Evolutionary conservation across 306 rosid species (phyloP).

Genomic region (Amphicarpaea edgeworthii): DNA sequence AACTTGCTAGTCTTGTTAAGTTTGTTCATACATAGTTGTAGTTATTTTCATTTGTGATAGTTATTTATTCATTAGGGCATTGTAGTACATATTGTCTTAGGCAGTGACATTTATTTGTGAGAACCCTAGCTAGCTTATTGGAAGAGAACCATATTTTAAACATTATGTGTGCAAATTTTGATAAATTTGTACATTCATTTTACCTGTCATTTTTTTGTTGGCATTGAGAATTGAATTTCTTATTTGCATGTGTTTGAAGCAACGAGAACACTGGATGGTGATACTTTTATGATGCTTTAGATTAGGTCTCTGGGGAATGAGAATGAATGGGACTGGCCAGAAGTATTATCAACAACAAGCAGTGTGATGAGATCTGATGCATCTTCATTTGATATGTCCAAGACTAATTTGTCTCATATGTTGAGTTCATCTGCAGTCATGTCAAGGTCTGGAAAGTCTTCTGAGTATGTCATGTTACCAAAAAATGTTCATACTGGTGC

Average conservation of each 20-base stretch:
- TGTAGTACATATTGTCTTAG: constrained; percentile 6
- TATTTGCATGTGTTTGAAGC: constrained; percentile 76
- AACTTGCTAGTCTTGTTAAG: not conserved
- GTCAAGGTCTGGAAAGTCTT: constrained; percentile 56
- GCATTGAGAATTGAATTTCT: constrained; percentile 66
- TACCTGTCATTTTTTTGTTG: constrained; percentile 43
- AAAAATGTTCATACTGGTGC: constrained; percentile 49
- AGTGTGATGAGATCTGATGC: constrained; percentile 57
- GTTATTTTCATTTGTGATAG: not conserved
- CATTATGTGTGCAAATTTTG: constrained; percentile 10
- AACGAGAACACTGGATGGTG: constrained; percentile 75
- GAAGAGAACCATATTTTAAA: not conserved
- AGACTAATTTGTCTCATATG: constrained; percentile 50
- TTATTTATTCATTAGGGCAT: constrained; percentile 15
- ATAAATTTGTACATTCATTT: constrained; percentile 16
- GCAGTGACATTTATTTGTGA: constrained; percentile 37
- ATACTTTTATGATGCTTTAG: constrained; percentile 85
- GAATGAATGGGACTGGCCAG: constrained; percentile 88
- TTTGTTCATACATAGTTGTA: not conserved
- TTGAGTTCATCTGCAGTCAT: constrained; percentile 51
- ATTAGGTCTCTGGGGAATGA: constrained; percentile 75
- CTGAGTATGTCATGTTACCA: constrained; percentile 50
- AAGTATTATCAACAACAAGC: constrained; percentile 63
- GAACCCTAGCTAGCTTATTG: constrained; percentile 5
- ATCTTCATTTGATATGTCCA: constrained; percentile 51